Base-by-base conservation (phyloP, 192 early-diverging fungal genomes). In the Backusella westeae region DNA sequence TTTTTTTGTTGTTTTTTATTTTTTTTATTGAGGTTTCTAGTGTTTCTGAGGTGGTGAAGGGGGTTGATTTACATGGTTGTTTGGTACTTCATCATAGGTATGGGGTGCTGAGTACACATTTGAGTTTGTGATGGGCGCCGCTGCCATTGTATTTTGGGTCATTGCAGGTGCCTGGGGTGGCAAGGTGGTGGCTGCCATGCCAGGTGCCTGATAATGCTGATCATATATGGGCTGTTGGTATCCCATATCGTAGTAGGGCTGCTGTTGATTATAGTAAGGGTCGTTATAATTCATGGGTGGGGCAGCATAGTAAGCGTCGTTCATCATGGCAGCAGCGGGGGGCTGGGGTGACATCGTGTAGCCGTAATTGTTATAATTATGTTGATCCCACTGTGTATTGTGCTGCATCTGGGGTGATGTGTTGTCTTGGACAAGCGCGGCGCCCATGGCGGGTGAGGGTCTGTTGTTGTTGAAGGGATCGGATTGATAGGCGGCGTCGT, bases 71-170 rank as follows among this genome's bases (percentile, higher is more conserved):
- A 56, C 53, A 56, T 56, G 17, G n/a, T n/a, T 56, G 3, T 44
- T 44, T 44, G 42, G 46, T 21, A 23, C 17, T 14, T 69, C 38
- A 14, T 35, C 17, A 38, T 69, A 69, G n/a, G 19, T 12, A 69
- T 69, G 68, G 1, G 68, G 68, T 12, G 35, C 68, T 9, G 68
- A 69, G 21, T 69, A 69, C 21, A 69, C 68, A 69, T 69, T 69
- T 23, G 34, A 39, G 2, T 3, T 69, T 38, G 68, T 21, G 26
- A 39, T 23, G 41, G 38, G 19, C 19, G 68, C n/a, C n/a, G 67
- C 17, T 23, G 19, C 35, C n/a, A 69, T 69, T 10, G 19, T 36
- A 21, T 69, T 36, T 35, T 67, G 67, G 23, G n/a, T 9, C 35
- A 38, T n/a, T 3, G 56, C 23, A 23, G 56, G 56, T 69, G 34